Conservation (phyloP, 108 stramenopile genomes). For the Cyclostephanos tholiformis region DNA sequence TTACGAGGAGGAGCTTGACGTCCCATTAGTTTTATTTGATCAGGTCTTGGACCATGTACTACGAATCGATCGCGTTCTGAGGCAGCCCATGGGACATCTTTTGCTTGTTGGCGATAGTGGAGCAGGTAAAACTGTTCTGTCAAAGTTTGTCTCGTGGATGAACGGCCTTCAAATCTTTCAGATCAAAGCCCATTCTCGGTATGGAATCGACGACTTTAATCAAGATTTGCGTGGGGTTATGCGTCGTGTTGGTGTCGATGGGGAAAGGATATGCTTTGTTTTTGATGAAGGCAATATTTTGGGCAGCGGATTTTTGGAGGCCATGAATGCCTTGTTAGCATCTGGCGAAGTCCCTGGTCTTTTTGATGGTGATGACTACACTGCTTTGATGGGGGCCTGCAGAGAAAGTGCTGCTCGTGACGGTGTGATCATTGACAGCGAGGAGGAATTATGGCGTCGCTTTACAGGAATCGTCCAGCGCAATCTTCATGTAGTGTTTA, state of each 20-base stretch:
- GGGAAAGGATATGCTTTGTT: conserved; percentile 97
- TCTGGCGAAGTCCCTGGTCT: conserved; percentile 99
- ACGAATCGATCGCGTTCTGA: conserved; percentile 87
- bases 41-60: conserved; percentile 93
- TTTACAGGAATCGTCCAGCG: conserved; percentile 93
- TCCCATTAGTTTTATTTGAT: conserved; percentile 97
- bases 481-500: conserved; percentile 99
- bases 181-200: conserved; percentile 89
- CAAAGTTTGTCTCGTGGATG: conserved; percentile 95
- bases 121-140: conserved; percentile 80
- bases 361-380: conserved; percentile 98
- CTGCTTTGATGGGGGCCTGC: conserved; percentile 89
- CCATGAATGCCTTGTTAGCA: conserved; percentile 99
- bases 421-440: conserved; percentile 89
- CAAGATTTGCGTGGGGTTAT: conserved; percentile 94
- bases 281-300: conserved; percentile 97
- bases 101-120: conserved; percentile 96
- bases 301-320: conserved; percentile 94
- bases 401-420: conserved; percentile 87
- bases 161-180: conserved; percentile 97
- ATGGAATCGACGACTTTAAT: conserved; percentile 95
- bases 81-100: conserved; percentile 90
- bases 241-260: conserved; percentile 94
- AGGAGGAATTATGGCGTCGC: conserved; percentile 92
- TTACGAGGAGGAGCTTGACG: conserved; percentile 98